Conservation (phyloP, 164 flowering plant species). For the Chloranthus sessilifolius region DNA sequence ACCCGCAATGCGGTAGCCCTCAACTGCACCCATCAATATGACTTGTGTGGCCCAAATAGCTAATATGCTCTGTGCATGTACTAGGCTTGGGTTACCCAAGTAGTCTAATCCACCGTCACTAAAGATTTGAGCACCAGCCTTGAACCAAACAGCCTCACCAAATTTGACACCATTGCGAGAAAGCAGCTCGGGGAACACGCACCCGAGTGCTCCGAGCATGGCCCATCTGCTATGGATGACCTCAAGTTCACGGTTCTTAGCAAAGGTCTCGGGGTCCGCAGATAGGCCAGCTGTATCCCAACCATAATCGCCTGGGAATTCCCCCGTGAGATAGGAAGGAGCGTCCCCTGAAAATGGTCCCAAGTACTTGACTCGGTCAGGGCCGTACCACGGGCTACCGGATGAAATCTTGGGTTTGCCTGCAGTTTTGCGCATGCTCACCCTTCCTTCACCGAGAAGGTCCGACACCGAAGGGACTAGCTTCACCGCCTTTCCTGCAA, state of each 20-base stretch:
- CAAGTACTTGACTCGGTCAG: slow-evolving; percentile 28
- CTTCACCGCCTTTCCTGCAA: slow-evolving; percentile 46
- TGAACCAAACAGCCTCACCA: slow-evolving; percentile 51
- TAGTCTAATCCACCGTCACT: slow-evolving; percentile 49
- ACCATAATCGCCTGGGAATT: slow-evolving; percentile 48
- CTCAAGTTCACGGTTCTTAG: slow-evolving; percentile 35
- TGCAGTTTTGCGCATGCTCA: slow-evolving; percentile 33
- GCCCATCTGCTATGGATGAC: slow-evolving; percentile 32
- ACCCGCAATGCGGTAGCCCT: slow-evolving; percentile 40
- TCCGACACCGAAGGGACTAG: slow-evolving; percentile 23
- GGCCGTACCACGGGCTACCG: slow-evolving; percentile 28
- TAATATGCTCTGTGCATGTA: slow-evolving; percentile 44
- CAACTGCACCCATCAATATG: slow-evolving; percentile 33
- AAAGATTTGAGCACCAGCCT: slow-evolving; percentile 47
- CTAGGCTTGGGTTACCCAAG: slow-evolving; percentile 46
- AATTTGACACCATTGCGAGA: slow-evolving; percentile 44
- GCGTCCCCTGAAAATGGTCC: slow-evolving; percentile 34
- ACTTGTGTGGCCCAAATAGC: slow-evolving; percentile 39
- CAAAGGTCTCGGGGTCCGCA: slow-evolving; percentile 46
- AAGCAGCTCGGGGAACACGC: slow-evolving; percentile 39
- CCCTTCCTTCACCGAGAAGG: slow-evolving; percentile 25
- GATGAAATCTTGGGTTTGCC: slow-evolving; percentile 15
- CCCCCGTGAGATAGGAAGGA: slow-evolving; percentile 34
- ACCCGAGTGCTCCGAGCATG: slow-evolving; percentile 38
- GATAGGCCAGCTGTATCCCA: slow-evolving; percentile 54